phyloP scores from a whole-genome alignment of 495 filamentous ascomycete genomes.

The Elasticomyces elasticus region DNA sequence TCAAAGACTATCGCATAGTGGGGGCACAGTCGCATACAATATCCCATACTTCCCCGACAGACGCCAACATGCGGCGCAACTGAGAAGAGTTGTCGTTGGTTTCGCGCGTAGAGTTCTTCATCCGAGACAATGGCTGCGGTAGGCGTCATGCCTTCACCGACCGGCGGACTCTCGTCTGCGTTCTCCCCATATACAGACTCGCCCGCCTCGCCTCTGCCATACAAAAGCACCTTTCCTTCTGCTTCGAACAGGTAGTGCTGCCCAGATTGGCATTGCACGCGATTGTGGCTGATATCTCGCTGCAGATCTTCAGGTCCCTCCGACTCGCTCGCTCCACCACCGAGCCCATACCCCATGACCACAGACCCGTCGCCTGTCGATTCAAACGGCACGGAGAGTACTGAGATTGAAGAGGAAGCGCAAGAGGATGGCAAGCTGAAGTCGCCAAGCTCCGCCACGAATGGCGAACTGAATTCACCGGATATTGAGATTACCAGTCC shows the following conservation, averaged over 20 bases:
- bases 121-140: background rate
- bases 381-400: slow-evolving; percentile 61
- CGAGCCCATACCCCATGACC: slow-evolving; percentile 32
- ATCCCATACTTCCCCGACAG: background rate
- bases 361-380: slow-evolving; percentile 69
- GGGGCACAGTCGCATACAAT: background rate
- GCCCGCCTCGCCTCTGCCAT: slow-evolving; percentile 46
- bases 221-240: slow-evolving; percentile 33
- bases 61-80: slow-evolving; percentile 1
- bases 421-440: slow-evolving; percentile 36
- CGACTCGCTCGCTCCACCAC: slow-evolving; percentile 28
- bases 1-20: background rate
- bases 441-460: slow-evolving; percentile 25
- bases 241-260: slow-evolving; percentile 40
- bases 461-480: slow-evolving; percentile 27
- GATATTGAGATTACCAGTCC: slow-evolving; percentile 29
- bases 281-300: slow-evolving; percentile 22
- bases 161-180: slow-evolving; percentile 39
- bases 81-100: background rate
- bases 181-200: slow-evolving; percentile 54
- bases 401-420: slow-evolving; percentile 63
- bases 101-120: background rate
- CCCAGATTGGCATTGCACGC: slow-evolving; percentile 13
- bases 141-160: slow-evolving; percentile 30
- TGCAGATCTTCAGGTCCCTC: slow-evolving; percentile 23